Evolutionary conservation across 129 eudicot genomes (phyloP), one percentile per base, ranked within the genome.

Genomic region (Silybum marianum): DNA sequence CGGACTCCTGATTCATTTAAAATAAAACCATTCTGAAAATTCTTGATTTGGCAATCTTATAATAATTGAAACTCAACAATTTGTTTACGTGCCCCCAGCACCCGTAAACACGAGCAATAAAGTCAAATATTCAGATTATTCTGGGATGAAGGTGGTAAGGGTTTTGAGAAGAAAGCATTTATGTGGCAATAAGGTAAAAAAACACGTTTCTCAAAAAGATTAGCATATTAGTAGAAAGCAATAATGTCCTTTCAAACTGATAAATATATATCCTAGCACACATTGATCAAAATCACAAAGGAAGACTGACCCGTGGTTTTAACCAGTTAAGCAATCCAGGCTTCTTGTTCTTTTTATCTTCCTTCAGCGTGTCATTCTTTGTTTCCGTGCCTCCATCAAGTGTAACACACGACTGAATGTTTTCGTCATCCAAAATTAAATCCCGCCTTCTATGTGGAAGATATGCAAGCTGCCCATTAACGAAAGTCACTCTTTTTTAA

Each of bases 241-340:
- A 46, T 48, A 26, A 42, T 46, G 34, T 23, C 28, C 78, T 6
- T 22, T 22, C 36, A 46, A 38, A 65, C 54, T 34, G 28, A 44
- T 73, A 42, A 18, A 21, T 7, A 19, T 10, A 16, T 67, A 80
- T 48, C 34, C 39, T 40, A 39, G 44, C 25, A 12, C 21, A 72
- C 25, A 60, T 62, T 77, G 48, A 73, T 58, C 21, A n/a, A 13
- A 23, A 62, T 11, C 46, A 46, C 60, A 82, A 80, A 46, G 71
- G 58, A 75, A 69, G 76, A 83, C 87, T 83, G 74, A 91, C 98
- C 92, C 90, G 91, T 83, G 79, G 83, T 82, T 89, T 93, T 74
- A 91, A 86, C 98, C 98, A 93, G 83, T 87, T 88, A 38, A 93
- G 84, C 83, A 93, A 85, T 71, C 98, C 97, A 84, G 84, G 85